Conservation (phyloP, 2,329 filamentous ascomycete genomes). For the Beauveria sp. region DNA sequence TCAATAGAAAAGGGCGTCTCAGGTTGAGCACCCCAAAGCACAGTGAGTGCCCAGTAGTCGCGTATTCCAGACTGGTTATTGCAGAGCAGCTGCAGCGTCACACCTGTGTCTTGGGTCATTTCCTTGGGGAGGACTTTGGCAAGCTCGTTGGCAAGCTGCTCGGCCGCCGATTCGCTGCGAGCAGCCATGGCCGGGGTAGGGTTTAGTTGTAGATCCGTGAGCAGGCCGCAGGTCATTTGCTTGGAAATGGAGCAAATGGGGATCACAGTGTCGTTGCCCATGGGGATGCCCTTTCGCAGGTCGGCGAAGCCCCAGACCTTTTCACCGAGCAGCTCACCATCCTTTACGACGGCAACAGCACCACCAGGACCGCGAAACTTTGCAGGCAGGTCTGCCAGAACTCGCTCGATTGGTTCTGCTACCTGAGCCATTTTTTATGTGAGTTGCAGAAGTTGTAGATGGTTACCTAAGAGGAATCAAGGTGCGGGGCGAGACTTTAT, state of each 20-base stretch:
- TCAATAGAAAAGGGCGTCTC: conserved; percentile 31
- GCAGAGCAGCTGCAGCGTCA: conserved; percentile 29
- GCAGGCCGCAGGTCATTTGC: conserved; percentile 32
- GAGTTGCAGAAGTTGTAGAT: not conserved
- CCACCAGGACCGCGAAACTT: conserved; percentile 31
- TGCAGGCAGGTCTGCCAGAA: conserved; percentile 8
- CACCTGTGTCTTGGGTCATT: conserved; percentile 16
- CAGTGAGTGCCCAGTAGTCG: conserved; percentile 37
- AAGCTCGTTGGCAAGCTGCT: conserved; percentile 23
- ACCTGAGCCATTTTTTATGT: not conserved
- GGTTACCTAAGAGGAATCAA: not conserved
- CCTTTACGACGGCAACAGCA: conserved; percentile 31
- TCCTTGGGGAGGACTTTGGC: conserved; percentile 18
- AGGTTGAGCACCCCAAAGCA: conserved; percentile 33
- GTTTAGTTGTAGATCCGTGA: conserved; percentile 25
- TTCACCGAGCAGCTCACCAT: conserved; percentile 31
- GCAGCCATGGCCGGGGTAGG: conserved; percentile 22
- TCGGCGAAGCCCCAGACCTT: conserved; percentile 36
- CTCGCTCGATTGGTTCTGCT: conserved; percentile 3
- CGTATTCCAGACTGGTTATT: conserved; percentile 36
- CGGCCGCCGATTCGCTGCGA: conserved; percentile 17
- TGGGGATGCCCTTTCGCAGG: conserved; percentile 27
- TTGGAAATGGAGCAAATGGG: conserved; percentile 41
- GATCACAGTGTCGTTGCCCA: conserved; percentile 28
- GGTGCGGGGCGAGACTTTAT: conserved; percentile 5